phyloP scores from a whole-genome alignment of 805 yeast genomes.

The Lipomyces starkeyi region DNA sequence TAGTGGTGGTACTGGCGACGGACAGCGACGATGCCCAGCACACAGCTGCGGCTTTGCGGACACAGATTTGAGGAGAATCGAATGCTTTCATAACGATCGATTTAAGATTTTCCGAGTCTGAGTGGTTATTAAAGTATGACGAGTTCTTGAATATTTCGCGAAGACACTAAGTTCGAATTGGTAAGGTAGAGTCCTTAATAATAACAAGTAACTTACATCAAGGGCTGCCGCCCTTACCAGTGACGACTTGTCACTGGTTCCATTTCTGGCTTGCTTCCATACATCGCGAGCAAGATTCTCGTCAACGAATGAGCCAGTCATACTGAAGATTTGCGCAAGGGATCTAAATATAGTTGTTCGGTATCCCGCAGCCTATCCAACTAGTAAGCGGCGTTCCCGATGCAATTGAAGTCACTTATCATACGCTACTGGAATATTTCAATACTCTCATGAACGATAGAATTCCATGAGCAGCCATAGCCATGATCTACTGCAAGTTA shows the following conservation, averaged over 20 bases:
- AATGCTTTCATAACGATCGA: slow-evolving; percentile 29
- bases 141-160: slow-evolving; percentile 30
- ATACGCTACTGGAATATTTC: slow-evolving; percentile 39
- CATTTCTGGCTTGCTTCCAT: slow-evolving; percentile 44
- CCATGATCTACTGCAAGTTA: slow-evolving; percentile 39
- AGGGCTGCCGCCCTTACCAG: slow-evolving; percentile 45
- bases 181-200: not conserved
- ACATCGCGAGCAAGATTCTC: slow-evolving; percentile 44
- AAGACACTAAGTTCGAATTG: slow-evolving; percentile 15
- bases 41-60: slow-evolving; percentile 36
- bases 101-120: slow-evolving; percentile 25
- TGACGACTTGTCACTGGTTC: slow-evolving; percentile 42
- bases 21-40: slow-evolving; percentile 42
- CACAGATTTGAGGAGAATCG: slow-evolving; percentile 27
- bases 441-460: slow-evolving; percentile 41
- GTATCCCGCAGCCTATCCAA: slow-evolving; percentile 41
- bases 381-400: not conserved
- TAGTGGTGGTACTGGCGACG: slow-evolving; percentile 23
- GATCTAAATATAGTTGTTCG: slow-evolving; percentile 39
- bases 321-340: slow-evolving; percentile 36
- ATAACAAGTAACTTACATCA: slow-evolving; percentile 37
- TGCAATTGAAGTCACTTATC: slow-evolving; percentile 12
- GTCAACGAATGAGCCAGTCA: slow-evolving; percentile 45
- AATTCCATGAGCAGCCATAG: slow-evolving; percentile 45
- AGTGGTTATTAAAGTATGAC: slow-evolving; percentile 39